Evolutionary conservation across 768 basidiomycete genomes (phyloP).

Genomic region (Clavulina sp.): DNA sequence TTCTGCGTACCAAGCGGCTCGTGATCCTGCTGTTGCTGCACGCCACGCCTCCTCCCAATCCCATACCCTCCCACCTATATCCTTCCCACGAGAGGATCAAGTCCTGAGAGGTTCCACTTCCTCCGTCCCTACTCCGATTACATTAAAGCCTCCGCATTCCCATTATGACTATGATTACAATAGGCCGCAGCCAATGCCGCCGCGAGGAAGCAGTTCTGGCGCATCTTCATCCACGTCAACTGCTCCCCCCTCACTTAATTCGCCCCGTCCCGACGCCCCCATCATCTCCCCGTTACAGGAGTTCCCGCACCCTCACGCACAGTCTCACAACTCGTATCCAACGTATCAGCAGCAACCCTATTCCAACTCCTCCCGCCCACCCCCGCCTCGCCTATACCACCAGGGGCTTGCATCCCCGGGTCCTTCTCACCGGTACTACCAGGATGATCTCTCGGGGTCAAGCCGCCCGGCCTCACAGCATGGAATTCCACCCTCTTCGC

Average conservation of each 20-base stretch:
- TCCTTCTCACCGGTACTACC: background rate
- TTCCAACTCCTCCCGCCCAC: background rate
- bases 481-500: too few relatives aligned
- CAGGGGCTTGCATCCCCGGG: background rate
- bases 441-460: background rate
- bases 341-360: background rate
- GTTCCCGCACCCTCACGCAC: background rate
- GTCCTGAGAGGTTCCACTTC: too few relatives aligned
- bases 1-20: too few relatives aligned
- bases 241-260: background rate
- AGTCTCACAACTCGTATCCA: background rate
- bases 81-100: too few relatives aligned
- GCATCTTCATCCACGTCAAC: background rate
- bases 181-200: background rate
- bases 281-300: background rate
- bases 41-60: too few relatives aligned
- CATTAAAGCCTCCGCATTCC: background rate
- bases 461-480: too few relatives aligned
- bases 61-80: too few relatives aligned
- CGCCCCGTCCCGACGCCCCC: background rate
- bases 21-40: too few relatives aligned
- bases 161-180: background rate
- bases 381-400: background rate
- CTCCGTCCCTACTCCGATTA: too few relatives aligned
- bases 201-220: too few relatives aligned